These are phyloP conservation scores for Platanthera guangdongensis DNA, from an alignment of 106 monocot species.

Conservation along the genomic window DNA sequence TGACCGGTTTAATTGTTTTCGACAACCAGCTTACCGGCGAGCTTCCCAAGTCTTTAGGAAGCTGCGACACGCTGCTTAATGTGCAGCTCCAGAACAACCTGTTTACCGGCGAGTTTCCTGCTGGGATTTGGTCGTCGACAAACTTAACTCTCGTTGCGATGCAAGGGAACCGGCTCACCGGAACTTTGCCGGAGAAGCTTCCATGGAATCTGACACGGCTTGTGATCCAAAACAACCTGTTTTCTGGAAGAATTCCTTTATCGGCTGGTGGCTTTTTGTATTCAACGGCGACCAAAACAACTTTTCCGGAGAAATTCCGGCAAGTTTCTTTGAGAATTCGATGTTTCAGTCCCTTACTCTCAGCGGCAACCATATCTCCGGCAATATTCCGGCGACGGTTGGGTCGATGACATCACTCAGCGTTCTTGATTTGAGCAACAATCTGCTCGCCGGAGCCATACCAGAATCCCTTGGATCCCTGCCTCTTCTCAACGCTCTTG, in stretches of 20 bases:
- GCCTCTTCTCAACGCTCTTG: conserved; percentile 13
- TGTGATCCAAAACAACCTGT: conserved; percentile 46
- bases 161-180: conserved; percentile 41
- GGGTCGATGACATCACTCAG: conserved; percentile 15
- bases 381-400: conserved; percentile 32
- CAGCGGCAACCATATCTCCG: conserved; percentile 36
- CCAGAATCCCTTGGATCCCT: conserved; percentile 18
- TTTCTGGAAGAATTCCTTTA: conserved; percentile 53
- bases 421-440: conserved; percentile 32
- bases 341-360: conserved; percentile 25
- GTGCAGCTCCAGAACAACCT: conserved; percentile 40
- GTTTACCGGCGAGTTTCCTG: conserved; percentile 44
- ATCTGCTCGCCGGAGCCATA: conserved; percentile 27
- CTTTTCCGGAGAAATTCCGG: conserved; percentile 45
- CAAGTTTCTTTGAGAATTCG: conserved; percentile 13
- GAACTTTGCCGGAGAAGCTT: conserved; percentile 36
- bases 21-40: conserved; percentile 48
- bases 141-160: conserved; percentile 29
- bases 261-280: conserved; percentile 18
- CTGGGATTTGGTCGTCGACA: conserved; percentile 39
- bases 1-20: conserved; percentile 23
- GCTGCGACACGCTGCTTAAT: conserved; percentile 22
- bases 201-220: conserved; percentile 38
- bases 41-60: conserved; percentile 36
- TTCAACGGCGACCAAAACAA: conserved; percentile 37